Percentiles rank a stretch among this genome's conserved stretches.
Conservation (phyloP, 2,329 filamentous ascomycete genomes). For the Biscogniauxia marginata region DNA sequence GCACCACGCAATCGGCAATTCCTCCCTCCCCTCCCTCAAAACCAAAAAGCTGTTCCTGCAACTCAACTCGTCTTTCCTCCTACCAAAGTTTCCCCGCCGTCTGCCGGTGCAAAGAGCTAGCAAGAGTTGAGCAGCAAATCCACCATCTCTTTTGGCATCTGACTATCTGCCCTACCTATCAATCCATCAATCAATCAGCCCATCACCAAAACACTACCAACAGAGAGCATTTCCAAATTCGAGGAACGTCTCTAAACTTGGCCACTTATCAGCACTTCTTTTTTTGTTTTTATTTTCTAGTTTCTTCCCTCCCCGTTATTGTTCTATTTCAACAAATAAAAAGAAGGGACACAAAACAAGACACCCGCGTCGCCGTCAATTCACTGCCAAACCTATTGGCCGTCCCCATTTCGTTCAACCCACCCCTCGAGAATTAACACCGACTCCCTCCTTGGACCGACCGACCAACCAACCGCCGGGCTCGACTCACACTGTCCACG, state of each 20-base stretch:
- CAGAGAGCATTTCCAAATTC: background rate
- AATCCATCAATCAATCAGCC: background rate
- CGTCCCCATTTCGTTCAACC: background rate
- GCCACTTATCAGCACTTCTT: background rate
- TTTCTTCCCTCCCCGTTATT: background rate
- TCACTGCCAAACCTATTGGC: background rate
- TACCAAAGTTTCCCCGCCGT: background rate
- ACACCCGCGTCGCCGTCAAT: background rate
- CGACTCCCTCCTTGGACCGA: constrained; percentile 39
- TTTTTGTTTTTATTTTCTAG: background rate
- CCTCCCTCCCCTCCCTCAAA: background rate
- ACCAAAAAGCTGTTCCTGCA: background rate
- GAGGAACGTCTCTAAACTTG: background rate
- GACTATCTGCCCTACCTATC: background rate
- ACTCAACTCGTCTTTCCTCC: background rate
- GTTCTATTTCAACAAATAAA: background rate
- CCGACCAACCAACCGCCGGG: constrained; percentile 12
- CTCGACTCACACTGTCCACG: constrained; percentile 5
- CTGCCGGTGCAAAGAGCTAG: background rate
- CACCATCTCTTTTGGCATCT: background rate
- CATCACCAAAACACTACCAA: background rate
- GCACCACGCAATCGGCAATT: background rate
- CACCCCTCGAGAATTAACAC: background rate
- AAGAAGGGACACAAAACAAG: background rate
- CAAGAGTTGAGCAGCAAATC: background rate